Evolutionary conservation across 1,284 basidiomycete genomes (phyloP).

Genomic region (Leccinum subspadiceum): DNA sequence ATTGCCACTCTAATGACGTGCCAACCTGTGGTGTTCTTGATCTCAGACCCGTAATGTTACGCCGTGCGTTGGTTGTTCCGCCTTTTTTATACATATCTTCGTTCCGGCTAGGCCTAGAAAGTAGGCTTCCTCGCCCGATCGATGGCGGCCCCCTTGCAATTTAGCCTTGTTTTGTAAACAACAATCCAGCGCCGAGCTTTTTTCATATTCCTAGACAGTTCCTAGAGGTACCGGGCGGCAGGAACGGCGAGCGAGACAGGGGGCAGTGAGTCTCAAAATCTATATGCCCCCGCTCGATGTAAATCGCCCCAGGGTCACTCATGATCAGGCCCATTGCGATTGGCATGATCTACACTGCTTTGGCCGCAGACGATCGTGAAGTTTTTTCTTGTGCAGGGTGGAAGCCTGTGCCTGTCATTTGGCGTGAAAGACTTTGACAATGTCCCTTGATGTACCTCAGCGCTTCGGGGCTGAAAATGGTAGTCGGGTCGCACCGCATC

Average conservation of each 20-base stretch:
- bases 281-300: neutral
- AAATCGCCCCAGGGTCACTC: neutral
- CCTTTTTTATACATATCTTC: neutral
- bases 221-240: neutral
- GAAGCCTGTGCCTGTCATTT: neutral
- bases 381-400: neutral
- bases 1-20: neutral
- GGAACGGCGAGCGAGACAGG: neutral
- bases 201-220: neutral
- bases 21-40: neutral
- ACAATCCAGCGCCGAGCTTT: neutral
- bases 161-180: neutral
- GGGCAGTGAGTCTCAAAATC: neutral
- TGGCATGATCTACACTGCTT: neutral
- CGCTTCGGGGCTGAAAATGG: neutral
- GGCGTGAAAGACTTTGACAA: neutral
- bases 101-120: neutral
- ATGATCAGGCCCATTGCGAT: neutral
- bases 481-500: neutral
- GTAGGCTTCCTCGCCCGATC: neutral
- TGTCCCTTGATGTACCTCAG: neutral
- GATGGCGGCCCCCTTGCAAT: neutral
- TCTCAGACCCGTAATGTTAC: neutral
- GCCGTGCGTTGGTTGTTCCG: neutral
- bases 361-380: neutral